Evolutionary conservation across 192 early-diverging fungal genomes (phyloP).

Genomic region (Entophlyctis helioformis): DNA sequence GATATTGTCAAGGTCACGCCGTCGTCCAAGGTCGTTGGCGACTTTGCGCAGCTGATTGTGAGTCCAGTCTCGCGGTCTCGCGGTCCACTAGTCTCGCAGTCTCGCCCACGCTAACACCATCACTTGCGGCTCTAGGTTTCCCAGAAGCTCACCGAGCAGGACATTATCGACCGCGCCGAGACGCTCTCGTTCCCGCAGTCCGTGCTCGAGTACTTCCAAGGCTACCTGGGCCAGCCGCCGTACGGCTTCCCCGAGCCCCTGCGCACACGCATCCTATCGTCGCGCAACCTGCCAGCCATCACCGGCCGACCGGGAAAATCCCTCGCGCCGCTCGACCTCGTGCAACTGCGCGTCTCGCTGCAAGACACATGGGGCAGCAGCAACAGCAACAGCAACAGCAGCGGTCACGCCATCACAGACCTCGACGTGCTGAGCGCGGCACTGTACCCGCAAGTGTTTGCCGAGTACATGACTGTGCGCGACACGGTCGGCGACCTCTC

Average conservation of each 20-base stretch:
- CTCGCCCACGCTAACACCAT: neutral
- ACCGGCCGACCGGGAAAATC: conserved; percentile 76
- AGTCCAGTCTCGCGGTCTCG: neutral
- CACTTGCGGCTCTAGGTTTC: conserved; percentile 19
- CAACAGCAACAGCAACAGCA: conserved; percentile 14
- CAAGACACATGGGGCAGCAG: conserved; percentile 68
- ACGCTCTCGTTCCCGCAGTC: conserved; percentile 87
- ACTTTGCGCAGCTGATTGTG: conserved; percentile 97
- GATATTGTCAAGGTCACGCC: conserved; percentile 98
- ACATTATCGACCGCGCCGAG: conserved; percentile 62
- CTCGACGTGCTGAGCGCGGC: conserved; percentile 73
- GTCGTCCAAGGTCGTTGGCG: conserved; percentile 95
- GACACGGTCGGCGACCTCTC: conserved; percentile 79
- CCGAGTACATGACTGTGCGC: conserved; percentile 59
- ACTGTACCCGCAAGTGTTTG: conserved; percentile 89
- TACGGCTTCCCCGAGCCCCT: conserved; percentile 92
- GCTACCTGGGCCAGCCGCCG: conserved; percentile 84
- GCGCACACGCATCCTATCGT: conserved; percentile 60
- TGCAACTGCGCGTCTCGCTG: conserved; percentile 55
- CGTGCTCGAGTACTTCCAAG: conserved; percentile 95
- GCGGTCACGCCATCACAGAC: conserved; percentile 7
- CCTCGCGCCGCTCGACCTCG: conserved; percentile 69
- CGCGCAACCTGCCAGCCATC: conserved; percentile 55
- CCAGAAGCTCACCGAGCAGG: conserved; percentile 62
- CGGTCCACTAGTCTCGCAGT: neutral